Base-by-base conservation (phyloP, 257 asterid genomes). In the Voacanga thouarsii region DNA sequence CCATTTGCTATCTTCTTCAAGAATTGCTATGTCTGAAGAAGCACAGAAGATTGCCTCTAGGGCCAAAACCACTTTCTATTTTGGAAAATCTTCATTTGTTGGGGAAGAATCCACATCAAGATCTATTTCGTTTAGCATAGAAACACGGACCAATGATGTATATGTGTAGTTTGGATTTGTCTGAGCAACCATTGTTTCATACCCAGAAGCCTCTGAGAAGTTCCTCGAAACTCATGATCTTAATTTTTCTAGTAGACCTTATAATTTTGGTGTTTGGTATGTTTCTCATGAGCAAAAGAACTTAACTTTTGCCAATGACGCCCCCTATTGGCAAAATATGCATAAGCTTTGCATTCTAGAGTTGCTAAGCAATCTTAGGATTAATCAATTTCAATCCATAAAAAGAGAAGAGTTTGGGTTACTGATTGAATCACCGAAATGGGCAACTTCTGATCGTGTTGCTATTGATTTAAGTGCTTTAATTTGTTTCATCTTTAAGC, bases 71-170 rank as follows among this genome's bases (percentile, higher is more conserved):
- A 5, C 59, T 84, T 33, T 81, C 85, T 0, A 45, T 84, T 16
- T 1, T 84, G 56, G 87, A 85, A 1, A 57, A 81, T 56, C 71
- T 84, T 16, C 83, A 75, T 4, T n/a, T 80, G 74, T 23, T 84
- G 47, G 83, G 87, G 4, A 71, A 73, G 65, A 74, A 60, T 71
- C 15, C 84, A 80, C 71, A 47, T 45, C 49, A 78, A 70, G 75
- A 81, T 75, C 28, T 84, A 4, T 26, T 41, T 4, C 72, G 77
- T 11, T 49, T 84, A 55, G 79, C 87, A 66, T 75, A 70, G 1
- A 81, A 78, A 56, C 75, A 84, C 28, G 87, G 87, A 60, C 79
- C 87, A 1, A 45, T 84, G 1, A 81, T 84, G 85, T n/a, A n/a
- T 26, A 56, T 26, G 19, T 84, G 69, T 61, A 47, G 2, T 26